Evolutionary conservation across 352 stramenopile genomes (phyloP).

Genomic region (Globisporangium middletonii): DNA sequence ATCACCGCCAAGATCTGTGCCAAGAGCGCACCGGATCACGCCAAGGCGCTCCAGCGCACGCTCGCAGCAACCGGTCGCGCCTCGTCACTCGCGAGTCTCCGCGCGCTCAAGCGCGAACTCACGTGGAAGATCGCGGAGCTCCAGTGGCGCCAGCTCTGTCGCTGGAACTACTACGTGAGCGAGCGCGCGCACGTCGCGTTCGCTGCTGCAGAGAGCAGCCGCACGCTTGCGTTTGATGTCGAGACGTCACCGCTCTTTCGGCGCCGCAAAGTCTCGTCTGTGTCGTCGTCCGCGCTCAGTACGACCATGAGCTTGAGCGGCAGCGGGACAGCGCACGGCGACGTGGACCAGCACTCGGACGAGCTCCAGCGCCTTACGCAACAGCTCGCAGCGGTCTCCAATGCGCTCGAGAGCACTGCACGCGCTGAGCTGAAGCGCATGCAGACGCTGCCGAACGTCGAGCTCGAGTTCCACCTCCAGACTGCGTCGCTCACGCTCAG

Average conservation of each 20-base stretch:
- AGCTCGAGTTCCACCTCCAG: constrained; percentile 55
- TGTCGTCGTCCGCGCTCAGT: constrained; percentile 30
- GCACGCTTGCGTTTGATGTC: constrained; percentile 29
- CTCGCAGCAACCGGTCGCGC: not conserved
- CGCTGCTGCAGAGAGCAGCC: constrained; percentile 28
- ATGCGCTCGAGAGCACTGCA: constrained; percentile 33
- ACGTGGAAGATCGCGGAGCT: constrained; percentile 61
- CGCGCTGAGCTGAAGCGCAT: constrained; percentile 30
- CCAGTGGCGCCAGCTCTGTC: constrained; percentile 48
- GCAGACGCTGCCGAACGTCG: constrained; percentile 46
- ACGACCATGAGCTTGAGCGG: constrained; percentile 34
- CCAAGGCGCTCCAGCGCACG: constrained; percentile 23
- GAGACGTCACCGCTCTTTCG: constrained; percentile 42
- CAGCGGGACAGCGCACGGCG: constrained; percentile 25
- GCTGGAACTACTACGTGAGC: constrained; percentile 44
- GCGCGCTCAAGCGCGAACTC: constrained; percentile 37
- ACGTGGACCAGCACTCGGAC: constrained; percentile 36
- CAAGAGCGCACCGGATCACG: constrained; percentile 31
- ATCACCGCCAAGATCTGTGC: constrained; percentile 37
- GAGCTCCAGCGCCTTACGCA: constrained; percentile 41
- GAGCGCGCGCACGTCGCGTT: constrained; percentile 39
- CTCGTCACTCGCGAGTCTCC: constrained; percentile 33
- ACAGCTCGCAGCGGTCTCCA: constrained; percentile 37
- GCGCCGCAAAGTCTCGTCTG: constrained; percentile 20
- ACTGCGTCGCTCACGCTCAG: constrained; percentile 57